phyloP scores from a whole-genome alignment of 2,329 filamentous ascomycete genomes.

The Coleophoma cylindrospora region DNA sequence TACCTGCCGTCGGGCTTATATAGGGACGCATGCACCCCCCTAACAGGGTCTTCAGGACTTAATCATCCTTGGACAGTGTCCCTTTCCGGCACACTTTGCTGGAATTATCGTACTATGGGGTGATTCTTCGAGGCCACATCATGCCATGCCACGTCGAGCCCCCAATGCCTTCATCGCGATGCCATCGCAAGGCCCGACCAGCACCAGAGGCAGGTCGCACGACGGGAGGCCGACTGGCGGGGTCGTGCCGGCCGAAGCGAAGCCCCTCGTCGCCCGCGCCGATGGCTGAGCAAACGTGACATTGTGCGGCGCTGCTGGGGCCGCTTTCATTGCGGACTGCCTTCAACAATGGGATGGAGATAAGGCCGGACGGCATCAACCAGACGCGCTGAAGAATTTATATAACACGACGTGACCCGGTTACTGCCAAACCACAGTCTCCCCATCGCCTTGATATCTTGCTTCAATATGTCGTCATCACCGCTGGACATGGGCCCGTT shows the following conservation, averaged over 20 bases:
- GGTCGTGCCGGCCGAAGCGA: background rate
- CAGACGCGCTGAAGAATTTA: too few species aligned
- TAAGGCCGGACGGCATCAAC: background rate
- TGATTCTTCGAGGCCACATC: too few species aligned
- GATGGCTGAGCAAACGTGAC: background rate
- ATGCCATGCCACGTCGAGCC: too few species aligned
- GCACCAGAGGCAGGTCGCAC: too few species aligned
- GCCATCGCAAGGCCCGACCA: background rate
- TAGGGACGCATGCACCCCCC: too few species aligned
- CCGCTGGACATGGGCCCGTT: background rate
- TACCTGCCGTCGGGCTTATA: background rate
- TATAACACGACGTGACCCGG: too few species aligned
- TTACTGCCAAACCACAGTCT: background rate
- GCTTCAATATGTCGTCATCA: background rate
- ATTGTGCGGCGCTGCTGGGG: conserved; percentile 1
- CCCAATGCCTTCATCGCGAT: background rate
- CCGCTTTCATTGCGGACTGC: background rate
- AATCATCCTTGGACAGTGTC: too few species aligned
- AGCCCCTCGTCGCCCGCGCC: background rate
- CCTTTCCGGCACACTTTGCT: too few species aligned
- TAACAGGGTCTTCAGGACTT: too few species aligned
- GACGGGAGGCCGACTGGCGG: background rate
- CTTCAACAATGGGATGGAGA: background rate
- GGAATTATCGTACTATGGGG: too few species aligned
- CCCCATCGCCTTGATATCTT: background rate